A percentile compares a stretch with the other conserved stretches of the same genome.
Conservation (phyloP, 1,139 yeast genomes). For the Wickerhamomyces sp. region DNA sequence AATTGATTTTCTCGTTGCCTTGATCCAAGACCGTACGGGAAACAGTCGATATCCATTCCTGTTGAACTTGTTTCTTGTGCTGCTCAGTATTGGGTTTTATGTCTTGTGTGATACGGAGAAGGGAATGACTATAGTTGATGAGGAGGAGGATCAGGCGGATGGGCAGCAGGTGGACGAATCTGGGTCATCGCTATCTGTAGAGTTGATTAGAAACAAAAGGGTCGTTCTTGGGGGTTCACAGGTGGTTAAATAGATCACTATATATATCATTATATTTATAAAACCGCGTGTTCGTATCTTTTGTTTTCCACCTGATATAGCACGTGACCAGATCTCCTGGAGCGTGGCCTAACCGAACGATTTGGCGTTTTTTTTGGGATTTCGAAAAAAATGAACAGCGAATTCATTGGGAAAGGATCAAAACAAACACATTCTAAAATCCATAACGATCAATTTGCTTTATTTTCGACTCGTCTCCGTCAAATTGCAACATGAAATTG, state of each 20-base stretch:
- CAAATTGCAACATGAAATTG: constrained; percentile 8
- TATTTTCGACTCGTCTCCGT: too few relatives aligned
- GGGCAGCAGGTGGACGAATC: too few relatives aligned
- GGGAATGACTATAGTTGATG: constrained; percentile 26
- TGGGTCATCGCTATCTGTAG: too few relatives aligned
- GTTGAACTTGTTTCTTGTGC: constrained; percentile 33
- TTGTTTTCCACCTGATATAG: background rate
- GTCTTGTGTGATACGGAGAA: constrained; percentile 30
- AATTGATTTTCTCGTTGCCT: constrained; percentile 36
- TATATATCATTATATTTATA: too few relatives aligned
- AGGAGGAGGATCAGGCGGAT: background rate
- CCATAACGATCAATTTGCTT: too few relatives aligned
- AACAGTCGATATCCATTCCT: constrained; percentile 37
- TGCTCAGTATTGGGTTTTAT: constrained; percentile 27
- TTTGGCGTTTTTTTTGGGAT: constrained; percentile 1
- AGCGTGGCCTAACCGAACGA: background rate
- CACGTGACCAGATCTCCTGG: background rate
- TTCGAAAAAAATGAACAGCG: constrained; percentile 10
- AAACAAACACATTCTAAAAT: constrained; percentile 3
- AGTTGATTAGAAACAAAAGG: too few relatives aligned
- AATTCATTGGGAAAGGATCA: constrained; percentile 4
- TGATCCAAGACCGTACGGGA: constrained; percentile 37
- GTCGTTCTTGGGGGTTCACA: too few relatives aligned
- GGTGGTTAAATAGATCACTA: too few relatives aligned
- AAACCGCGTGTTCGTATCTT: too few relatives aligned